Evolutionary conservation across 2,329 filamentous ascomycete genomes (phyloP).

Genomic region (Venturiaceae sp.): DNA sequence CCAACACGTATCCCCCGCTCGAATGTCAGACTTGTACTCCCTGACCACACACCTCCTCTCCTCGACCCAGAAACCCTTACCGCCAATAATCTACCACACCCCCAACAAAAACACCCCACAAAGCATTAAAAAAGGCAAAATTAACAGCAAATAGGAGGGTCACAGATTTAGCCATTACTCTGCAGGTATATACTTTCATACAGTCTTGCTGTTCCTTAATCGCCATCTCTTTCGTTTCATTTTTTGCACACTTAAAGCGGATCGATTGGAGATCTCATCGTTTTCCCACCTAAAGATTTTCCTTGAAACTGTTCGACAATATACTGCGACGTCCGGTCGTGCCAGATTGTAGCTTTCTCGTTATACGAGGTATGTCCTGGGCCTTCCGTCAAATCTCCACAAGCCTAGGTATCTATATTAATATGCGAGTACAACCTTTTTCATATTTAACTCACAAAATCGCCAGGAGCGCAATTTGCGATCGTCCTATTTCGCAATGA

Average conservation of each 20-base stretch:
- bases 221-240: too few species aligned
- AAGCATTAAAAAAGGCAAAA: constrained; percentile 50
- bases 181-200: too few species aligned
- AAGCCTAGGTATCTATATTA: background rate
- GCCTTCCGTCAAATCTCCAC: background rate
- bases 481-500: background rate
- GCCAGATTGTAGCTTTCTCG: background rate
- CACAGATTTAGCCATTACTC: too few species aligned
- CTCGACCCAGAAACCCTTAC: constrained; percentile 12
- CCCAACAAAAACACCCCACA: constrained; percentile 41
- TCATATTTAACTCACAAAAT: background rate
- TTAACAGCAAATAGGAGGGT: too few species aligned
- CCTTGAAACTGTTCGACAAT: background rate
- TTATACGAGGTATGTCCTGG: background rate
- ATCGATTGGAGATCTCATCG: background rate
- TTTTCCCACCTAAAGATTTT: background rate
- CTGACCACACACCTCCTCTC: constrained; percentile 13
- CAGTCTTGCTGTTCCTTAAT: too few species aligned
- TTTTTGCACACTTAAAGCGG: background rate
- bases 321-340: background rate
- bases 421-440: background rate
- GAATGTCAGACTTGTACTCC: constrained; percentile 16
- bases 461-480: background rate
- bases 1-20: constrained; percentile 44
- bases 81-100: constrained; percentile 16